Conservation (phyloP, 2,329 filamentous ascomycete species). For the Penicillium rolfsii region DNA sequence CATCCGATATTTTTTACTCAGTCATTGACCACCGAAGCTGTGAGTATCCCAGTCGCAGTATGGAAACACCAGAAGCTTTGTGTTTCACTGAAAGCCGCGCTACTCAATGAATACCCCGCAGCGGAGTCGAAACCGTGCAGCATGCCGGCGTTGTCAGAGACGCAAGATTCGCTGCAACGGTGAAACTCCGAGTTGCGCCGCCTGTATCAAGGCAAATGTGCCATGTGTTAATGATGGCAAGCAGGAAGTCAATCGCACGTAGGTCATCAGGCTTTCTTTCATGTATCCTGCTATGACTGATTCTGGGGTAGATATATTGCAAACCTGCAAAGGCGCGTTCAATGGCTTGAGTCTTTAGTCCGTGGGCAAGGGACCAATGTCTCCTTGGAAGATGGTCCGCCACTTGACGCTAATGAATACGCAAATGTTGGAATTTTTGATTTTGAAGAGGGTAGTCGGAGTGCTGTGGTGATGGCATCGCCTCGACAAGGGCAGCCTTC, state of each 20-base stretch:
- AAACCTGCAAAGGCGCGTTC: slow-evolving; percentile 47
- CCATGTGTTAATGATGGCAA: slow-evolving; percentile 53
- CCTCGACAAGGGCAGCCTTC: slow-evolving; percentile 15
- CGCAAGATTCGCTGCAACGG: slow-evolving; percentile 58
- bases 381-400: slow-evolving; percentile 39
- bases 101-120: slow-evolving; percentile 33
- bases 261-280: slow-evolving; percentile 2
- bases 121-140: slow-evolving; percentile 38
- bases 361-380: slow-evolving; percentile 49
- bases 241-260: slow-evolving; percentile 51
- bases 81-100: not conserved
- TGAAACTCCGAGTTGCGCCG: slow-evolving; percentile 47
- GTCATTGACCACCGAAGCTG: not conserved
- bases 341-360: slow-evolving; percentile 54
- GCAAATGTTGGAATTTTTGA: not conserved
- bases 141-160: slow-evolving; percentile 49
- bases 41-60: not conserved
- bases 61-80: not conserved
- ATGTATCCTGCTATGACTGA: not conserved
- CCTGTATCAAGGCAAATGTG: slow-evolving; percentile 49
- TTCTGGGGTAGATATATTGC: slow-evolving; percentile 37
- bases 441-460: not conserved
- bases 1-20: not conserved
- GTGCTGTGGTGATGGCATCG: not conserved
- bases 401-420: slow-evolving; percentile 13